Base-by-base conservation (phyloP, 1,284 basidiomycete genomes). In the Mycena citricolor region DNA sequence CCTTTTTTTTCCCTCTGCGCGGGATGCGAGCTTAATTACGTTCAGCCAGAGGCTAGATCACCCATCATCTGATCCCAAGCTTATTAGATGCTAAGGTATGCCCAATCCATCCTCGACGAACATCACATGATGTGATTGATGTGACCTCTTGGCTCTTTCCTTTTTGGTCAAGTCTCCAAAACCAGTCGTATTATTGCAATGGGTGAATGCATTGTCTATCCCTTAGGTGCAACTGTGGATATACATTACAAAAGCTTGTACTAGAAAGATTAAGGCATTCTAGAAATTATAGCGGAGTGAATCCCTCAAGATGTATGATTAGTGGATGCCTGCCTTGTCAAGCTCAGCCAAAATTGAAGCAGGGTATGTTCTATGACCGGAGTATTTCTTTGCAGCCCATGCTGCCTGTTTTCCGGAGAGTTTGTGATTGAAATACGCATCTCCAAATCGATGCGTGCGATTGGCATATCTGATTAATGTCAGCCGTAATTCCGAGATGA, bases 381-480 rank as follows among this genome's bases (percentile, higher is more conserved):
- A 34, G 35, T 32, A 50, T n/a, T 26, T 50, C 36, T 50, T 50
- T 13, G 42, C 33, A 30, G 24, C 24, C 48, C 39, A 50, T 16
- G 39, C 43, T 4, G 43, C 39, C 30, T 45, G 42, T 12, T 29
- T 13, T 4, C 48, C 39, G 8, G 24, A 32, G 11, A 45, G 35
- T 5, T 24, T 41, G 20, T 33, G 32, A 12, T 30, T 39, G 12
- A 39, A 26, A 21, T 46, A 49, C 5, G 30, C 48, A 23, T 50
- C 48, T 16, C 25, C 39, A n/a, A 49, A 49, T 5, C 39, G 38
- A 44, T 41, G 39, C 5, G n/a, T 29, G 14, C 42, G 42, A 14
- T 38, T 36, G 19, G 35, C 47, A 42, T 31, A 49, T 35, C 42
- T 44, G 42, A n/a, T n/a, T n/a, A n/a, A n/a, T n/a, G n/a, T n/a